Percentiles rank a stretch among this genome's conserved stretches.
These are phyloP conservation scores for Fusarium goolgardi DNA, from an alignment of 2,329 filamentous ascomycete species.

Conservation along the genomic window DNA sequence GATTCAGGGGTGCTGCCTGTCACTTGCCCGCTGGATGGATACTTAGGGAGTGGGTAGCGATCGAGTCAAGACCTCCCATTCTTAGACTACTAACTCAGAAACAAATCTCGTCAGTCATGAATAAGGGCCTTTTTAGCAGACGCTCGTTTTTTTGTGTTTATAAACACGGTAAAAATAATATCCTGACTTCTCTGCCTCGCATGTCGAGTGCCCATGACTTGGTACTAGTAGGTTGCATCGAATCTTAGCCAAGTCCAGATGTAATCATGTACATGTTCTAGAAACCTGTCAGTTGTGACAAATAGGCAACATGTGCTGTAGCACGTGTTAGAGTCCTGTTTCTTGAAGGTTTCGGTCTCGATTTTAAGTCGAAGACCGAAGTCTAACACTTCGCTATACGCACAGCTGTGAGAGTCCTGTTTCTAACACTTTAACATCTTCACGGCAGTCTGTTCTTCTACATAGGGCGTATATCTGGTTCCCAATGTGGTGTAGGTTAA, in stretches of 20 bases:
- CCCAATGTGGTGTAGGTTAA: background rate
- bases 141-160: background rate
- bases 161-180: background rate
- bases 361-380: no score
- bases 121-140: background rate
- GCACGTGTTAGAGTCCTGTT: background rate
- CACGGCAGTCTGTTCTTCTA: background rate
- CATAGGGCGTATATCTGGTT: background rate
- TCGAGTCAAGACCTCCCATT: background rate
- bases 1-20: constrained; percentile 23
- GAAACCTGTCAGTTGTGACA: background rate
- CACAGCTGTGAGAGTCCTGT: no score
- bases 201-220: background rate
- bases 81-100: background rate
- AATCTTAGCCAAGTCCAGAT: constrained; percentile 7
- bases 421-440: background rate
- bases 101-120: background rate
- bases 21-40: background rate
- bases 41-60: background rate
- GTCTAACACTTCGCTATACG: no score
- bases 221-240: constrained; percentile 22
- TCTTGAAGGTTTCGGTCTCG: no score
- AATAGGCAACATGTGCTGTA: background rate
- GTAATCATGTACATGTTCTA: background rate
- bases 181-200: background rate